Base-by-base conservation (phyloP, 768 basidiomycete genomes). In the Boletus subcaerulescens region DNA sequence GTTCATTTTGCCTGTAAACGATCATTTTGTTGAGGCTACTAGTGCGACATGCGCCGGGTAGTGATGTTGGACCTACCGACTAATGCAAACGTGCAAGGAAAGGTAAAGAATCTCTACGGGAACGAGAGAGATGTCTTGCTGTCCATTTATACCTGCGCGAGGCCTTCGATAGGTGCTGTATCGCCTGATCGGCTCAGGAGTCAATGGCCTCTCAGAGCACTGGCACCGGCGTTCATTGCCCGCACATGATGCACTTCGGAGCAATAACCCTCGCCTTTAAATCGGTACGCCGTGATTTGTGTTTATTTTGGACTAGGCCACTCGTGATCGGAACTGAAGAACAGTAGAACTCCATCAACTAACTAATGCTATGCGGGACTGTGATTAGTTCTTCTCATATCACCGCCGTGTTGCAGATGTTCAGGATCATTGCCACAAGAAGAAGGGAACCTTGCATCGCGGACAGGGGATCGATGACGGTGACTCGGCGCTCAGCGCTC, bases 1-100 rank as follows among this genome's bases (percentile, higher is more conserved):
- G 33, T 39, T 39, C 56, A 58, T 58, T n/a, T 13, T 41, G 8
- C 17, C 48, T 57, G 26, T 52, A 12, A 3, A 29, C 38, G 35
- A 15, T 36, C 26, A 9, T 29, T 29, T 29, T 29, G 38, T 8
- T n/a, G 14, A 13, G 8, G 17, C 26, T 8, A 39, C 8, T 7
- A 17, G 15, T n/a, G 38, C 14, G 5, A n/a, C n/a, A 39, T 36
- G 13, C 24, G 22, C 22, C 22, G 15, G 14, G 8, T 8, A 29
- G 26, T 36, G 12, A 15, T 12, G 4, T 36, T n/a, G 24, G 17
- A 41, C 52, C 2, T 15, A 48, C 52, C 31, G 13, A 48, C 11
- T 39, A 4, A 5, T 39, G 18, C n/a, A n/a, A 35, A 17, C 17
- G 36, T 10, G 15, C 24, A 32, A 24, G 4, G 24, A 24, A 24